Percentiles rank a stretch among this genome's conserved stretches.
Evolutionary conservation across 139 green algal genomes (phyloP).

Genomic region (Coelastrella sp.): DNA sequence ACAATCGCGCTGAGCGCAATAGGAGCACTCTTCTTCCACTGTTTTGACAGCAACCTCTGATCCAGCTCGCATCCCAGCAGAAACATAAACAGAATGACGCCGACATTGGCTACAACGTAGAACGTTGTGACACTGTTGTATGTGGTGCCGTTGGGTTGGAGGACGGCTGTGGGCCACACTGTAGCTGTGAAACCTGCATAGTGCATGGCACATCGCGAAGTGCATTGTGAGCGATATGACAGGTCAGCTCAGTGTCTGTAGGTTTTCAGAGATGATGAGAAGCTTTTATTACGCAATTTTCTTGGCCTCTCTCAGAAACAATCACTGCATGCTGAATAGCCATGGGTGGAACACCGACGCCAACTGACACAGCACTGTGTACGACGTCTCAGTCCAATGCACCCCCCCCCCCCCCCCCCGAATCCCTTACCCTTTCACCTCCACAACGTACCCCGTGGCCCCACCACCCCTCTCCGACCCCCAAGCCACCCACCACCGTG

Average conservation of each 20-base stretch:
- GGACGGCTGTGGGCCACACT: slow-evolving; percentile 31
- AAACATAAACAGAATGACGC: slow-evolving; percentile 68
- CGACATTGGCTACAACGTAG: slow-evolving; percentile 57
- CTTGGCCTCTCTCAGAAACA: no score
- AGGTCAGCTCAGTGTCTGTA: neutral
- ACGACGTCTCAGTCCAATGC: no score
- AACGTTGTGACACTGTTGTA: slow-evolving; percentile 46
- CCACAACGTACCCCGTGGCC: no score
- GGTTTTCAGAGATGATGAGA: neutral
- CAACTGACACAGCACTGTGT: no score
- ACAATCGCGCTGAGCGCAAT: slow-evolving; percentile 58
- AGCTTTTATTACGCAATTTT: no score
- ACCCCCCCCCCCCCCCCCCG: no score
- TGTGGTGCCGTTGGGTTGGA: neutral
- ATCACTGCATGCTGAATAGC: no score
- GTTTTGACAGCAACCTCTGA: slow-evolving; percentile 36
- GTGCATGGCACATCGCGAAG: neutral
- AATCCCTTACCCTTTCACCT: no score
- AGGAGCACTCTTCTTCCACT: slow-evolving; percentile 37
- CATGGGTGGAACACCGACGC: no score
- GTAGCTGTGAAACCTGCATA: slow-evolving; percentile 42
- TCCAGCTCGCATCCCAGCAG: slow-evolving; percentile 66
- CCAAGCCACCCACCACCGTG: no score
- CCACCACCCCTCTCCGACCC: no score
- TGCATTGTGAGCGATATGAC: neutral